Evolutionary conservation across 495 filamentous ascomycete genomes (phyloP), one percentile per base, ranked within the genome.

Genomic region (Hapsidospora chrysogenum): DNA sequence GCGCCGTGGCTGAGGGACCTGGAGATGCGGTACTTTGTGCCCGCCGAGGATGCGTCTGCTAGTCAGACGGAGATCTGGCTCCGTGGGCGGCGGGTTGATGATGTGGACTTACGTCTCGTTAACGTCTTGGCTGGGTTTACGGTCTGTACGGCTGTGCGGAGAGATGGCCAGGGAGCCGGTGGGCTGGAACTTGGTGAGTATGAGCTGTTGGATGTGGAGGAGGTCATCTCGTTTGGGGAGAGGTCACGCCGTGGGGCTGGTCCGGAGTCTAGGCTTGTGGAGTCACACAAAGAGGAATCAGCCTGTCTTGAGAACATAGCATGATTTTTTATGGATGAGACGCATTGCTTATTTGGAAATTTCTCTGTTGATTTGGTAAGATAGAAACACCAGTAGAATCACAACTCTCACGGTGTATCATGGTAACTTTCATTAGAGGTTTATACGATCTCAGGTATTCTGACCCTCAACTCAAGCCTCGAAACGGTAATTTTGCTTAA

Each of bases 1-100:
- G 85, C 85, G 3, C 61, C 66, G 2, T 93, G 84, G 85, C 51
- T 93, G 36, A 51, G 58, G 31, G 67, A 78, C 43, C 42, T 66
- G 14, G 58, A 63, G 44, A 62, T 64, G 17, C 30, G 40, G 17
- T 29, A 38, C 20, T 59, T 62, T 25, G 34, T 45, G 21, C 44
- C 62, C 20, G 53, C 58, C 11, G 36, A 39, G 16, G 41, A 9
- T 17, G 38, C 47, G 38, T 46, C 57, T 23, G 36, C 62, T 4
- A 42, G 38, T 16, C 29, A 41, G 1, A 44, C 50, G 10, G 57
- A 65, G 34, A 50, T 66, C 7, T 22, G 49, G 43, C 61, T 64
- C 29, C 21, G 40, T 21, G 58, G 57, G 22, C 29, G 31, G 14
- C 47, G 26, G 46, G 52, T 63, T 9, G 48, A 50, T n/a, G 60